Evolutionary conservation across 2,329 filamentous ascomycete genomes (phyloP).

Genomic region (Ophiognomonia clavigignenti-juglandacearum): DNA sequence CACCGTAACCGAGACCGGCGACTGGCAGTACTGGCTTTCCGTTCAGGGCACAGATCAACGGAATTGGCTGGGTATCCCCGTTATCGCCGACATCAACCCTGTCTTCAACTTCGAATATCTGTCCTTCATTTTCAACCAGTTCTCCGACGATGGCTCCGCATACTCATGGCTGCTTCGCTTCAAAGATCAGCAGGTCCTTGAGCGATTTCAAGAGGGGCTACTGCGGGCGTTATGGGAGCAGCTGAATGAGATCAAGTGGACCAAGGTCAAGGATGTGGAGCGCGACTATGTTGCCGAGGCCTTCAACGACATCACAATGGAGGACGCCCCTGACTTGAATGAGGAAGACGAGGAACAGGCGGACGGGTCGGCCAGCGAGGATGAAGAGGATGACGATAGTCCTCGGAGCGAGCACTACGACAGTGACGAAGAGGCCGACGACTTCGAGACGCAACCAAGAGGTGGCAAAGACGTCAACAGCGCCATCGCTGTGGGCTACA

Average conservation of each 20-base stretch:
- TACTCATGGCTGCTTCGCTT: slow-evolving; percentile 96
- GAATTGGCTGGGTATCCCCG: slow-evolving; percentile 81
- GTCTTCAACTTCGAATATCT: slow-evolving; percentile 98
- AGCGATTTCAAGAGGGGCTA: slow-evolving; percentile 86
- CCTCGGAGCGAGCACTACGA: slow-evolving; percentile 53
- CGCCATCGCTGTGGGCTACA: slow-evolving; percentile 93
- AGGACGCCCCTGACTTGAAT: slow-evolving; percentile 60
- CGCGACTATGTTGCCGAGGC: slow-evolving; percentile 92
- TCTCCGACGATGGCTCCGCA: slow-evolving; percentile 78
- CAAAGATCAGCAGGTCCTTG: slow-evolving; percentile 73
- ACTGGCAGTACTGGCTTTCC: slow-evolving; percentile 95
- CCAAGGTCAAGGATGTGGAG: slow-evolving; percentile 86
- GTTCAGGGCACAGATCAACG: slow-evolving; percentile 64
- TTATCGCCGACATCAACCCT: slow-evolving; percentile 89
- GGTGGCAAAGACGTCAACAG: slow-evolving; percentile 75
- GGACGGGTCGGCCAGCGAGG: slow-evolving; percentile 29
- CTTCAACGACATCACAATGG: slow-evolving; percentile 91
- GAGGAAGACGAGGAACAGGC: slow-evolving; percentile 43
- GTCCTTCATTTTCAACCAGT: slow-evolving; percentile 99
- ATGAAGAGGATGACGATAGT: slow-evolving; percentile 51
- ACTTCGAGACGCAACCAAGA: slow-evolving; percentile 65
- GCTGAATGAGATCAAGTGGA: slow-evolving; percentile 90
- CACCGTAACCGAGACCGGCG: slow-evolving; percentile 77
- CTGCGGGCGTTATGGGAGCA: slow-evolving; percentile 98
- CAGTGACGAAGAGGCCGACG: slow-evolving; percentile 65